A percentile compares a stretch with the other conserved stretches of the same genome.
Conservation (phyloP, 2,329 filamentous ascomycete genomes). For the Podosphaera fusca region DNA sequence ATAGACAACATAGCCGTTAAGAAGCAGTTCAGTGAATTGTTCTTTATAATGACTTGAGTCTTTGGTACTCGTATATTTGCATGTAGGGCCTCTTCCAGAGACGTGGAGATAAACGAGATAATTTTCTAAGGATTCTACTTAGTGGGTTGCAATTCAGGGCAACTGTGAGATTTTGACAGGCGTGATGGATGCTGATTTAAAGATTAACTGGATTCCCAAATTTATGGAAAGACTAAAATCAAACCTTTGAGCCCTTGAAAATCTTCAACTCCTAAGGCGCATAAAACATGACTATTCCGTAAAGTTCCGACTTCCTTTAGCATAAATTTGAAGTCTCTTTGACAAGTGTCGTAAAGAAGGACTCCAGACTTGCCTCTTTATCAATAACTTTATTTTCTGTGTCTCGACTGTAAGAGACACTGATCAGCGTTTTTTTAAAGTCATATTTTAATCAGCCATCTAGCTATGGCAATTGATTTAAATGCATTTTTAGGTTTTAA, state of each 20-base stretch:
- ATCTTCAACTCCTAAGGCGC: not conserved
- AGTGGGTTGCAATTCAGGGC: not conserved
- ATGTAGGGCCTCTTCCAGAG: not conserved
- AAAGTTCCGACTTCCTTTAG: not conserved
- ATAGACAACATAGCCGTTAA: not conserved
- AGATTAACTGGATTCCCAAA: not conserved
- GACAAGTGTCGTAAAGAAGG: not conserved
- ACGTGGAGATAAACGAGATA: not conserved
- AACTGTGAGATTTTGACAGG: not conserved
- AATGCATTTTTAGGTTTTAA: too few relatives aligned
- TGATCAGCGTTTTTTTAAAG: not conserved
- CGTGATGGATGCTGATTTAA: not conserved
- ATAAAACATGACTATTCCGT: not conserved
- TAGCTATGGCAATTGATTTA: too few relatives aligned
- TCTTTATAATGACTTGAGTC: not conserved
- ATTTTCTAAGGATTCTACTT: not conserved
- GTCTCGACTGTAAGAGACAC: constrained; percentile 1
- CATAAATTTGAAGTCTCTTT: not conserved
- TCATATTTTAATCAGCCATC: too few relatives aligned
- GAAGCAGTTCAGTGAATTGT: not conserved
- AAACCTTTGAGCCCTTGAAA: not conserved
- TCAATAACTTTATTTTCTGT: not conserved
- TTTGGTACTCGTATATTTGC: not conserved
- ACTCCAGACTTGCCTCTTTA: not conserved
- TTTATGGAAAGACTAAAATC: not conserved